These are phyloP conservation scores for Prinsepia uniflora DNA, from an alignment of 306 rosid species.

Conservation along the genomic window DNA sequence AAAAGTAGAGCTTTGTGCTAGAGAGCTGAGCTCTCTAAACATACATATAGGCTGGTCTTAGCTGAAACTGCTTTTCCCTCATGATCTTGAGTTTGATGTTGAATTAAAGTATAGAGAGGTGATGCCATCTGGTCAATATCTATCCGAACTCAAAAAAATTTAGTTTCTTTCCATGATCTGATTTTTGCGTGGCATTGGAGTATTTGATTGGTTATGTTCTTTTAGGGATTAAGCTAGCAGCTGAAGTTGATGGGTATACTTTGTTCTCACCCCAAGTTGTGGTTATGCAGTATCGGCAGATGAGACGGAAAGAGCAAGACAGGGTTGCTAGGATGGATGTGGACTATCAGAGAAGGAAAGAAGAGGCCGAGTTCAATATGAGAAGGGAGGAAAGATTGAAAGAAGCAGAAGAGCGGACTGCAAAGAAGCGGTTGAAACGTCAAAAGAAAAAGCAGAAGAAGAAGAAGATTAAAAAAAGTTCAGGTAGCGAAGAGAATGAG, in stretches of 20 bases:
- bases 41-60: neutral
- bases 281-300: slow-evolving; percentile 77
- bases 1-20: neutral
- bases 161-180: neutral
- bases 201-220: neutral
- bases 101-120: no score
- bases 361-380: slow-evolving; percentile 61
- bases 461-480: slow-evolving; percentile 49
- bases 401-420: slow-evolving; percentile 83
- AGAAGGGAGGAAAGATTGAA: slow-evolving; percentile 83
- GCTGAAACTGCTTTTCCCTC: neutral
- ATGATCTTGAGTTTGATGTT: slow-evolving; percentile 6
- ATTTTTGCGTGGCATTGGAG: neutral
- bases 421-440: slow-evolving; percentile 74
- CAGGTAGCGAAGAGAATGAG: slow-evolving; percentile 44
- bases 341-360: slow-evolving; percentile 79
- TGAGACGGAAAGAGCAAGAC: slow-evolving; percentile 96
- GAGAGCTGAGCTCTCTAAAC: neutral
- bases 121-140: neutral
- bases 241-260: neutral
- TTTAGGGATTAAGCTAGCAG: neutral
- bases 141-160: neutral
- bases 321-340: slow-evolving; percentile 87
- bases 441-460: slow-evolving; percentile 85
- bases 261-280: slow-evolving; percentile 17